Evolutionary conservation across 2,329 filamentous ascomycete genomes (phyloP).

Genomic region (Claviceps spartinae): DNA sequence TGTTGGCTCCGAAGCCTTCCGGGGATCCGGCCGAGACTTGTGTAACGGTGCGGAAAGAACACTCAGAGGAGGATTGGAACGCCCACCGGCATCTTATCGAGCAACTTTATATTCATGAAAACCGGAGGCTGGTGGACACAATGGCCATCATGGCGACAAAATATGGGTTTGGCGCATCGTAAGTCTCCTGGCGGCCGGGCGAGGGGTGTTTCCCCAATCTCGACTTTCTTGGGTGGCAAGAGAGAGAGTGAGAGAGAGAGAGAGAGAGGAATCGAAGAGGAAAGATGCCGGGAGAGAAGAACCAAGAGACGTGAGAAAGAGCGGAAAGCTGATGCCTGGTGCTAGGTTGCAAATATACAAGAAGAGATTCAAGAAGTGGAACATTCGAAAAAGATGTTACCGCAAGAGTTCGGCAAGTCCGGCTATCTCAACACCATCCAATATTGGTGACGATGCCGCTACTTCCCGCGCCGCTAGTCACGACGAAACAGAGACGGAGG

Average conservation of each 20-base stretch:
- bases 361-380: constrained; percentile 26
- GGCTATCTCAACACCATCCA: constrained; percentile 2
- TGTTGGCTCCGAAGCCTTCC: constrained; percentile 20
- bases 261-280: background rate
- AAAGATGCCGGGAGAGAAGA: background rate
- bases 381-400: constrained; percentile 22
- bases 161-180: constrained; percentile 25
- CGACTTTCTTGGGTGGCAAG: background rate
- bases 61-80: constrained; percentile 23
- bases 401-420: constrained; percentile 11
- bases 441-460: background rate
- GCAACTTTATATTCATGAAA: constrained; percentile 21
- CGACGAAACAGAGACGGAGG: constrained; percentile 2
- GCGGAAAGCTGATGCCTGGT: background rate
- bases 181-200: constrained; percentile 10
- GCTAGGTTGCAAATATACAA: constrained; percentile 26
- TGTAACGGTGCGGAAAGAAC: constrained; percentile 19
- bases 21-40: constrained; percentile 12
- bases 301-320: background rate
- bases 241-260: background rate
- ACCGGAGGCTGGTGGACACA: constrained; percentile 22
- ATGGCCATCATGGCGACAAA: constrained; percentile 22
- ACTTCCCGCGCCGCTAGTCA: background rate
- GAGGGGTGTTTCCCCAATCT: background rate
- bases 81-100: constrained; percentile 18